Base-by-base conservation (phyloP, 2,329 filamentous ascomycete species). In the Colletotrichum viniferum region DNA sequence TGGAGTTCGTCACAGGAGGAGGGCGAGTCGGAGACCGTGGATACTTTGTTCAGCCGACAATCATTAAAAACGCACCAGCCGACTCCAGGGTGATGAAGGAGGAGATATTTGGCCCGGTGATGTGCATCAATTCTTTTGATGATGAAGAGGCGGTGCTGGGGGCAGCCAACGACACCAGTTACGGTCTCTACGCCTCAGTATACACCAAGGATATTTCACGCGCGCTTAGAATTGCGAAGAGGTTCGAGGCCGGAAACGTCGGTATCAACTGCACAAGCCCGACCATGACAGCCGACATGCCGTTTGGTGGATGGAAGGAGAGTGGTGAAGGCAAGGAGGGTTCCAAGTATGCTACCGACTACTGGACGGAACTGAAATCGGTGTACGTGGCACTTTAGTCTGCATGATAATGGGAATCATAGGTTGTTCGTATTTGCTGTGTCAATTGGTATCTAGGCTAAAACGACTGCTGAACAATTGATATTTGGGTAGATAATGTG, bases 1-100 rank as follows among this genome's bases (percentile, higher is more conserved):
- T 82, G 85, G 88, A 13, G 86, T 85, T 73, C 96, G 94, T 77
- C 98, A 98, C 84, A 95, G 95, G 96, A 74, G 95, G 95, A 5
- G 81, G 87, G 1, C 87, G 87, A 18, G 5, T 80, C 84, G 6
- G 82, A 88, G 1, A 82, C 91, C 82, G 85, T 77, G 89, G 72
- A 38, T 70, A 73, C 61, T 77, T 92, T 92, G 9, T 85, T 93
- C 55, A 56, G 32, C 60, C 60, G 13, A 70, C 58, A 10, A 56
- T 56, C 14, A 48, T 70, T 32, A 34, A 32, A 6, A 36, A 70
- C n/a, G 56, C 78, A 21, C 63, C 8, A 80, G 64, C 68, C 21
- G 16, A 60, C 30, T 32, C 58, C 16, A 34, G 28, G 18, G 36
- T 73, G 12, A 58, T 65, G 82, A 87, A 88, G 24, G 90, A 93